Conservation (phyloP, 2,329 filamentous ascomycete species). For the Corynespora cassiicola region DNA sequence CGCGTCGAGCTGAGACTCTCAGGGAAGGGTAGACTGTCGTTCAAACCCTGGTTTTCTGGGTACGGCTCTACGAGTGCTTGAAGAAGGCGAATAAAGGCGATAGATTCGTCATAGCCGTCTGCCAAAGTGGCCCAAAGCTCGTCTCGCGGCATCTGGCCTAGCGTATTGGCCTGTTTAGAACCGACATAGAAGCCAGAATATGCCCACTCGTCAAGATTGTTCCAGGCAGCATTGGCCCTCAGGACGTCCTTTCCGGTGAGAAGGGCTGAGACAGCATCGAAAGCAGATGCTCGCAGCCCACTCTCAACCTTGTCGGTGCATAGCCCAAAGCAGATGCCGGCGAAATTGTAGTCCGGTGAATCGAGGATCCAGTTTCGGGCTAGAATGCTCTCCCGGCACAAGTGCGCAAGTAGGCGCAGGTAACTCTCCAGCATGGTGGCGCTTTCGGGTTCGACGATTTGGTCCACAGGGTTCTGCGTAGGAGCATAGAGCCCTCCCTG, state of each 20-base stretch:
- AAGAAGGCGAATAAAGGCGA: constrained; percentile 81
- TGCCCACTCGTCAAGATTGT: constrained; percentile 79
- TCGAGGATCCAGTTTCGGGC: constrained; percentile 78
- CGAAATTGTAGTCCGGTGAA: constrained; percentile 70
- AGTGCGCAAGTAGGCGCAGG: constrained; percentile 82
- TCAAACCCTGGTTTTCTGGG: constrained; percentile 65
- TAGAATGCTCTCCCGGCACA: constrained; percentile 75
- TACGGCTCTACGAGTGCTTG: constrained; percentile 74
- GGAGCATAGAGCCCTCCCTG: constrained; percentile 62
- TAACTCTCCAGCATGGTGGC: constrained; percentile 98
- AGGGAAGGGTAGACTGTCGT: constrained; percentile 83
- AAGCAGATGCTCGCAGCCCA: constrained; percentile 82
- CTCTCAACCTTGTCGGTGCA: constrained; percentile 78
- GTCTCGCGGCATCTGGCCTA: constrained; percentile 31
- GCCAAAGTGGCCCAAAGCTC: constrained; percentile 75
- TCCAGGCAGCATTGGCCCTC: constrained; percentile 79
- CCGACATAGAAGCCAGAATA: constrained; percentile 40
- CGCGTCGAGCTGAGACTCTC: constrained; percentile 80
- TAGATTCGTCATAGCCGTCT: constrained; percentile 82
- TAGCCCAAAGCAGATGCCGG: constrained; percentile 77
- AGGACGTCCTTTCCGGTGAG: constrained; percentile 74
- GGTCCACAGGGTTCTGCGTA: constrained; percentile 44
- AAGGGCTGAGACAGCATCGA: constrained; percentile 77
- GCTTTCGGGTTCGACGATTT: constrained; percentile 87
- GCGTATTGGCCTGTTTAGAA: constrained; percentile 35